Evolutionary conservation across 129 eudicot species (phyloP).

Genomic region (Silybum marianum): DNA sequence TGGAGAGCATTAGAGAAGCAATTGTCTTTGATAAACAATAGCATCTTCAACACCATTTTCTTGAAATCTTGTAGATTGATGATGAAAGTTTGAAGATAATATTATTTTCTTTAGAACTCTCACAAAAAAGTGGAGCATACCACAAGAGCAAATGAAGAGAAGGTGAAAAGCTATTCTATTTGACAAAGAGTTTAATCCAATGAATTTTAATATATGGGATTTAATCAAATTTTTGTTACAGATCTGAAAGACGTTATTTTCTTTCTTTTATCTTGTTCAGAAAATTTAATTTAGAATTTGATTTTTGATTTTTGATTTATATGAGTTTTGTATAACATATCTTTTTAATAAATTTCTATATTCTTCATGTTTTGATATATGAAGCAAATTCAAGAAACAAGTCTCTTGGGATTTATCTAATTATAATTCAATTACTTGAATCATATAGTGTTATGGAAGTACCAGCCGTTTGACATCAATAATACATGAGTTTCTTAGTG

Average conservation of each 20-base stretch:
- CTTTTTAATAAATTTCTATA: no score
- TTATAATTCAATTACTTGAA: background rate
- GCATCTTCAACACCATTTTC: constrained; percentile 33
- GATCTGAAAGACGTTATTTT: no score
- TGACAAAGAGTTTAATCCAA: constrained; percentile 10
- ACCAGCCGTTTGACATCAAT: no score
- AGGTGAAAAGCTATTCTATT: constrained; percentile 17
- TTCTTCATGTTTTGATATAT: no score
- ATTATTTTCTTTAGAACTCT: constrained; percentile 52
- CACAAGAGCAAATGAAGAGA: constrained; percentile 39
- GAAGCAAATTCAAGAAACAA: background rate
- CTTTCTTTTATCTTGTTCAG: background rate
- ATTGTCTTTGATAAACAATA: constrained; percentile 60
- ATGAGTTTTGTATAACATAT: no score
- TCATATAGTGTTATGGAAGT: background rate
- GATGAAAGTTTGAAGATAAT: constrained; percentile 28
- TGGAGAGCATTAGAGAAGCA: constrained; percentile 67
- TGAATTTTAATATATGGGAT: constrained; percentile 18
- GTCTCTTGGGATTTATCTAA: background rate
- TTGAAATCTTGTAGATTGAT: constrained; percentile 49
- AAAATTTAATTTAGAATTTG: background rate
- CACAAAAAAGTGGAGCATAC: constrained; percentile 55
- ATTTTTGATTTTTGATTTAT: background rate
- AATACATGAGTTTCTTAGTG: no score
- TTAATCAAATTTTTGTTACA: no score